Percentiles rank a stretch among this genome's conserved stretches.
phyloP scores from a whole-genome alignment of 106 monocot species.

The Chionographis japonica region DNA sequence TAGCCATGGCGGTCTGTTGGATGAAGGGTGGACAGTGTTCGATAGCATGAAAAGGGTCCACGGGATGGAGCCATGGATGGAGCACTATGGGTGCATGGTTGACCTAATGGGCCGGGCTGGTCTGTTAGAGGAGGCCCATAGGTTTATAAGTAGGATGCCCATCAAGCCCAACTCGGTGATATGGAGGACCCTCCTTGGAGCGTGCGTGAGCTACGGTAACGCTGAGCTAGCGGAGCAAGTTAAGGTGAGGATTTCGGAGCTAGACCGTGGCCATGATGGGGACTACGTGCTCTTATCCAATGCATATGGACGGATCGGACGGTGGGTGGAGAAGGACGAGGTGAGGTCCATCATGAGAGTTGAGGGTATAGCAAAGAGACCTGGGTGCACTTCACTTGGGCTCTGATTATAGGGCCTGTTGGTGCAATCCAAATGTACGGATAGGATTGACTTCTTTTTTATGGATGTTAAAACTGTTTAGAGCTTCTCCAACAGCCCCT shows the following conservation, averaged over 20 bases:
- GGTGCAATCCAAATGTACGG: too few relatives aligned
- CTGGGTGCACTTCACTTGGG: neutral
- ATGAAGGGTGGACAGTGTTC: constrained; percentile 13
- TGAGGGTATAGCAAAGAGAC: constrained; percentile 6
- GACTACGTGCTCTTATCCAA: constrained; percentile 25
- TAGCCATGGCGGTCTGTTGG: constrained; percentile 25
- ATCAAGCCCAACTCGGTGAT: constrained; percentile 5
- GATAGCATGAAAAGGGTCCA: neutral
- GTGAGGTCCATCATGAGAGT: constrained; percentile 7
- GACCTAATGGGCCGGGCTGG: constrained; percentile 21
- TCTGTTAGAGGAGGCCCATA: constrained; percentile 6
- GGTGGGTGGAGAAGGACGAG: constrained; percentile 11
- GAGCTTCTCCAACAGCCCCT: too few relatives aligned
- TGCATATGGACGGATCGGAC: constrained; percentile 12
- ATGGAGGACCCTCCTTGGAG: constrained; percentile 25
- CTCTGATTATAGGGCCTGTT: too few relatives aligned
- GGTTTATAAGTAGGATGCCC: constrained; percentile 6
- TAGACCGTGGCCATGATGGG: constrained; percentile 14
- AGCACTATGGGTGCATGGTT: constrained; percentile 23
- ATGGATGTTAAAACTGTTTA: too few relatives aligned
- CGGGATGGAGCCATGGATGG: constrained; percentile 10
- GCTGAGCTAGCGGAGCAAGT: constrained; percentile 13
- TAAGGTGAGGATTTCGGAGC: constrained; percentile 3
- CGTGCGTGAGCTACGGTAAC: constrained; percentile 7
- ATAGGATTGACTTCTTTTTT: too few relatives aligned